These are phyloP conservation scores for Tricholoma matsutake DNA, from an alignment of 768 basidiomycete genomes.

Conservation along the genomic window DNA sequence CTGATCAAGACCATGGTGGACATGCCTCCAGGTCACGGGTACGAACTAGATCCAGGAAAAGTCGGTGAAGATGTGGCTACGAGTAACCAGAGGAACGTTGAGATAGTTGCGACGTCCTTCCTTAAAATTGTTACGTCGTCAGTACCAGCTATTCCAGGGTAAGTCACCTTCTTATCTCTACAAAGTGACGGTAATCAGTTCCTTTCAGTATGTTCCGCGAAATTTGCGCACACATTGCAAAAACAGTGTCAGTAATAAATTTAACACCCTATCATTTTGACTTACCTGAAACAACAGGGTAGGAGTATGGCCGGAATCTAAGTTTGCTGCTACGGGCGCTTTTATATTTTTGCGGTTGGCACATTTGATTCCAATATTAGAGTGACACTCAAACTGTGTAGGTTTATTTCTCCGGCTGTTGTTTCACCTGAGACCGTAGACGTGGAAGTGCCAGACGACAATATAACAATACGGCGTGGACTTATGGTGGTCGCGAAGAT, in stretches of 20 bases:
- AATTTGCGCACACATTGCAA: conserved; percentile 78
- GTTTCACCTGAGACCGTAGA: conserved; percentile 85
- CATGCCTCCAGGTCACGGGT: conserved; percentile 70
- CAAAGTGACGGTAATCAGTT: conserved; percentile 6
- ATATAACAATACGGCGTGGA: conserved; percentile 62
- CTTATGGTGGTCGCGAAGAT: conserved; percentile 88
- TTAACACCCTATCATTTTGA: neutral
- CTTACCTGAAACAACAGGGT: conserved; percentile 32
- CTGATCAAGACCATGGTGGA: conserved; percentile 71
- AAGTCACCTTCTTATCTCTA: conserved; percentile 25
- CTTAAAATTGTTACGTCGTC: conserved; percentile 73
- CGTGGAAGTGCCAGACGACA: conserved; percentile 68
- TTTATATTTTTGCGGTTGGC: conserved; percentile 84
- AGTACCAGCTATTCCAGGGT: conserved; percentile 70
- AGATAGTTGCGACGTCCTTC: conserved; percentile 72
- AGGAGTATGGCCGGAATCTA: conserved; percentile 73
- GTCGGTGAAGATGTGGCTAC: conserved; percentile 55
- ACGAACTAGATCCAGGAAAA: conserved; percentile 73
- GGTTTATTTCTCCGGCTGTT: conserved; percentile 90
- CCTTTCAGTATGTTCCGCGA: conserved; percentile 75
- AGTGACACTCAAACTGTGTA: conserved; percentile 24
- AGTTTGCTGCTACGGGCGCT: conserved; percentile 80
- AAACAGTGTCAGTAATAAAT: conserved; percentile 58
- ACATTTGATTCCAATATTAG: neutral
- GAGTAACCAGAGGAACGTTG: conserved; percentile 69